Base-by-base conservation (phyloP, 2,329 filamentous ascomycete genomes). In the Pseudogymnoascus sp. region DNA sequence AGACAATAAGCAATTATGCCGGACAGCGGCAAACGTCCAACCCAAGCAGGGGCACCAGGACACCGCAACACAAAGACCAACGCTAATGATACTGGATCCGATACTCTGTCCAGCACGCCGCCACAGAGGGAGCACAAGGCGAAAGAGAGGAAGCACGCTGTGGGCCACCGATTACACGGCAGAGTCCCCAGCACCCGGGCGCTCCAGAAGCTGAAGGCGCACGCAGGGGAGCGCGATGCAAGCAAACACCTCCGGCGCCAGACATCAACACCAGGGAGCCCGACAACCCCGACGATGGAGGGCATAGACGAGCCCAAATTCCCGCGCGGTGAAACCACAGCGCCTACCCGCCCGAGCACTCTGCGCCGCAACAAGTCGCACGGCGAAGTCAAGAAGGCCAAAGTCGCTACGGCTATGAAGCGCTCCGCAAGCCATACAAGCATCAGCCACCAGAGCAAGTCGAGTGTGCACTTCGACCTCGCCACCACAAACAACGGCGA, bases 321-420 rank as follows among this genome's bases (percentile, higher is more conserved):
- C 30, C 75, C 78, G 61, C 75, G 75, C 67, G 76, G 80, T 60
- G 71, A 74, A 22, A 77, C 80, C 3, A 69, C 76, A 3, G 70
- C 75, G 60, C 78, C 77, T 72, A 67, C 75, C 11, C 85, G 84
- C 3, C 78, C 83, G 61, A 75, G 79, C 14, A 83, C 73, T 68
- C 74, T 86, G 61, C 85, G 84, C 75, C 82, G 83, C 71, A 86
- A 86, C 71, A 80, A 80, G 58, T 87, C 84, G 23, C 79, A 83
- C 67, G 80, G 77, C 69, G 83, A 85, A 65, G 77, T 86, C 41
- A 72, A 70, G 67, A 80, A 79, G 64, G 74, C 72, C 62, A 79
- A 79, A 63, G 75, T 74, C 49, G 28, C 69, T 9, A 78, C 79
- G 65, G 79, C 78, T 67, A 75, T 84, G 59, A 84, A 84, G 70